These are phyloP conservation scores for Tympanopsis confertula DNA, from an alignment of 2,329 filamentous ascomycete species.

Conservation along the genomic window DNA sequence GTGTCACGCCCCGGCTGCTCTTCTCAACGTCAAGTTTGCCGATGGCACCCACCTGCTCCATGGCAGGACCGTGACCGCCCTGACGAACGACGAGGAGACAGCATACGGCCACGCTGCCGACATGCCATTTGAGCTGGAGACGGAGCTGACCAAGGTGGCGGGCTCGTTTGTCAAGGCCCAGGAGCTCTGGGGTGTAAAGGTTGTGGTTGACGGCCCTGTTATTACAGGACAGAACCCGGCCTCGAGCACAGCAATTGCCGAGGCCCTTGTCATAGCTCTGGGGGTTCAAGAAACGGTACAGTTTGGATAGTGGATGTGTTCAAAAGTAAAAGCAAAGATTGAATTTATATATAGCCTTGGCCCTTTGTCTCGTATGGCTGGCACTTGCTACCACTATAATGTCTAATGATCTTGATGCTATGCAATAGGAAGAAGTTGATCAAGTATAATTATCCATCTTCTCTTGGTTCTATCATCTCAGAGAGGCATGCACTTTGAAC, in stretches of 20 bases:
- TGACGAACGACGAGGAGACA: constrained; percentile 46
- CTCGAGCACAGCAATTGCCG: constrained; percentile 35
- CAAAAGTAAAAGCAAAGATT: too few species aligned
- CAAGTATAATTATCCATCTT: too few species aligned
- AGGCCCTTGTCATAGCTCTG: constrained; percentile 36
- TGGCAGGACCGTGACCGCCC: constrained; percentile 46
- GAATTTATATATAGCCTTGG: too few species aligned
- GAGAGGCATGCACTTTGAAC: too few species aligned
- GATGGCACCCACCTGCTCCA: constrained; percentile 40
- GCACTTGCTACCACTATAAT: too few species aligned
- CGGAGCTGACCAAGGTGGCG: constrained; percentile 32
- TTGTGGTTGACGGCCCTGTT: constrained; percentile 33
- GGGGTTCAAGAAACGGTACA: too few species aligned
- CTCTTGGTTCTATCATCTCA: too few species aligned
- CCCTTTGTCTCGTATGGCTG: too few species aligned
- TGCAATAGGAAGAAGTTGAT: too few species aligned
- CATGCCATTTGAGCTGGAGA: constrained; percentile 48
- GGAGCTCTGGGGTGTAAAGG: constrained; percentile 34
- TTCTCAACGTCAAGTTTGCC: constrained; percentile 41
- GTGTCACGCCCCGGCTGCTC: constrained; percentile 56
- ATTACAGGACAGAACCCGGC: constrained; percentile 48
- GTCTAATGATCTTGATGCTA: too few species aligned
- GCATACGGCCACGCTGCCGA: constrained; percentile 22
- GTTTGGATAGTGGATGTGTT: too few species aligned
- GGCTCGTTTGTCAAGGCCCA: constrained; percentile 44